Base-by-base conservation (phyloP, 2,329 filamentous ascomycete genomes). In the Alternaria hordeiaustralica region DNA sequence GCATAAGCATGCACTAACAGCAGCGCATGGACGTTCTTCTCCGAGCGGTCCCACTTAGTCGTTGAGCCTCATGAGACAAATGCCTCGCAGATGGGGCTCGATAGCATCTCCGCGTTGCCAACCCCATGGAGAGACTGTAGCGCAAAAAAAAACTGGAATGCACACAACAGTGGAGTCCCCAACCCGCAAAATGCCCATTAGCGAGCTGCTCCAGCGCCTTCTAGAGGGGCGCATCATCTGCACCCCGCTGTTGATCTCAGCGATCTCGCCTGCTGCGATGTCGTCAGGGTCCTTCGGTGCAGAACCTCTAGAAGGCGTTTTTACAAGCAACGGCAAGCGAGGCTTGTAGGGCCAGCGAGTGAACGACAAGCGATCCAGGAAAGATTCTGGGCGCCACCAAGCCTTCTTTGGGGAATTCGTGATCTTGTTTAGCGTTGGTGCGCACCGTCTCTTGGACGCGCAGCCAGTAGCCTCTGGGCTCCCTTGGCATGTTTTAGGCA, bases 61-160 rank as follows among this genome's bases (percentile, higher is more conserved):
- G 65, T 74, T 73, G 71, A 75, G 73, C 73, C 73, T 73, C 71
- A 75, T 64, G 67, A 57, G 45, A 63, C 59, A 68, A 61, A 56
- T 57, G 53, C 56, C 54, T 65, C 56, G 59, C 61, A 58, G 49
- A 55, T 50, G 55, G 56, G 56, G 49, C 67, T 68, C 70, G 60
- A 69, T 65, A 69, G 49, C 58, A 69, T 71, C 68, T 71, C 72
- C 71, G 63, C 63, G 50, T 45, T 58, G 50, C 63, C 54, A 55
- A 69, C 70, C 71, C 72, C 71, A 55, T 72, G 71, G 70, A 75
- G 72, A 67, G 51, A 50, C 60, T 41, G 62, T 63, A 61, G 63
- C 58, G 57, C 50, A 44, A 30, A 28, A 28, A 28, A 60, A 53
- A 63, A 60, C 21, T 53, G 57, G 61, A 58, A 45, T 36, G 30